Conservation (phyloP, 2,329 filamentous ascomycete species). For the Beauveria rudraprayagi region DNA sequence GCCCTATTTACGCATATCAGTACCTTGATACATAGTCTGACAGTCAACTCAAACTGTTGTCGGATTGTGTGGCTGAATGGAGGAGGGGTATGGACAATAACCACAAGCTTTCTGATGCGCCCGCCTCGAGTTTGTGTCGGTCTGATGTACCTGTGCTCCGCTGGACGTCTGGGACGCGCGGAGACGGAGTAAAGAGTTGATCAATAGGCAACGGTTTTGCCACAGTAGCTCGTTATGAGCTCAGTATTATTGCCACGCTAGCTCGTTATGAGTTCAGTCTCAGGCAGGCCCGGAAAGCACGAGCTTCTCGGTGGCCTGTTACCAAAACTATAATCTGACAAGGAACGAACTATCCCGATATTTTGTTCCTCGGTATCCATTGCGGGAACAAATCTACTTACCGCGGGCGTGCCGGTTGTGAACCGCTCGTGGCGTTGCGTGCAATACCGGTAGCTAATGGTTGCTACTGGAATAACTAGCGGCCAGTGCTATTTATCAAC, state of each 20-base stretch:
- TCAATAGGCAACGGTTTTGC: not conserved
- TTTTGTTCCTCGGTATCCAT: not conserved
- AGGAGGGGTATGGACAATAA: no score
- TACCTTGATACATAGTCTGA: not conserved
- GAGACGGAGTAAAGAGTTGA: not conserved
- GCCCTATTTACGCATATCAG: not conserved
- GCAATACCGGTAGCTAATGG: no score
- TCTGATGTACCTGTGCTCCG: not conserved
- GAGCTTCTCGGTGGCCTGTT: not conserved
- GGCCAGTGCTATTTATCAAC: not conserved
- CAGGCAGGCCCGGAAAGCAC: not conserved
- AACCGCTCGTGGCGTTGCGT: not conserved
- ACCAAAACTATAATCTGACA: not conserved
- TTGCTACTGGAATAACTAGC: not conserved
- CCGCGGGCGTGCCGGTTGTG: not conserved
- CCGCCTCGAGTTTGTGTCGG: not conserved
- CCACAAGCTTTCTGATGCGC: no score
- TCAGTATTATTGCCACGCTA: not conserved
- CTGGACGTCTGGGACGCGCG: not conserved
- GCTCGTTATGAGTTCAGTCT: not conserved
- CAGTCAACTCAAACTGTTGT: no score
- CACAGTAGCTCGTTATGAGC: not conserved
- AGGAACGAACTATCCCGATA: not conserved
- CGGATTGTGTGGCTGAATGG: no score
- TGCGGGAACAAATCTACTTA: constrained; percentile 5